Conservation (phyloP, 2,329 filamentous ascomycete species). For the Arthrobotrys entomopaga region DNA sequence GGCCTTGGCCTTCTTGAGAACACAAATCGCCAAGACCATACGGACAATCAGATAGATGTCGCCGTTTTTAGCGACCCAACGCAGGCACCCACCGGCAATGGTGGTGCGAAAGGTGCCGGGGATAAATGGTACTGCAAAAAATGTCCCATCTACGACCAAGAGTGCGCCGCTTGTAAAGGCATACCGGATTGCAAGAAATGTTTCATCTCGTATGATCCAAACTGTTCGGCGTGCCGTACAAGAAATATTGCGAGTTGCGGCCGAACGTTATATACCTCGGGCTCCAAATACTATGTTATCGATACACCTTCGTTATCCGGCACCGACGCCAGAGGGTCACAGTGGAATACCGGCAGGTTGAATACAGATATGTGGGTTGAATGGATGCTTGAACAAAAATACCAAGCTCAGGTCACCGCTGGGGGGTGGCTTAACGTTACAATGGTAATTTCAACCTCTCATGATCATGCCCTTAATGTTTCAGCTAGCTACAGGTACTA, state of each 20-base stretch:
- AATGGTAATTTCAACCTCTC: not conserved
- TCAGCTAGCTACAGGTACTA: not conserved
- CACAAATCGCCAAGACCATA: slow-evolving; percentile 6
- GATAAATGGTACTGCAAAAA: slow-evolving; percentile 30
- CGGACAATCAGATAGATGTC: slow-evolving; percentile 21
- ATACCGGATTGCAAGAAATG: slow-evolving; percentile 19
- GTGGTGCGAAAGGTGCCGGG: slow-evolving; percentile 1
- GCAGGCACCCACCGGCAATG: slow-evolving; percentile 13
- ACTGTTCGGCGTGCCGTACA: slow-evolving; percentile 13
- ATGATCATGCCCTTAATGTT: no score
- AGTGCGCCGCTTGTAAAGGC: slow-evolving; percentile 13
- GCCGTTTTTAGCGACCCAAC: slow-evolving; percentile 34
- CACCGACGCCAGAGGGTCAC: not conserved
- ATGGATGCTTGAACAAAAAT: slow-evolving; percentile 19
- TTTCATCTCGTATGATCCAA: slow-evolving; percentile 15
- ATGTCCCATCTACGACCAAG: slow-evolving; percentile 20
- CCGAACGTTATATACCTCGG: not conserved
- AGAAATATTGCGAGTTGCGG: slow-evolving; percentile 23
- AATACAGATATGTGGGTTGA: slow-evolving; percentile 21
- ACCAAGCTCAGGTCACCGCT: slow-evolving; percentile 17
- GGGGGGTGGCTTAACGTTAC: slow-evolving; percentile 25
- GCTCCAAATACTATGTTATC: no score
- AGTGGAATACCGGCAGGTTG: slow-evolving; percentile 10
- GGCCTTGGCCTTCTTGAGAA: slow-evolving; percentile 28
- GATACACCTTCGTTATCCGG: not conserved